These are phyloP conservation scores for Xerocomellus amylosporus DNA, from an alignment of 768 basidiomycete species.

Conservation along the genomic window DNA sequence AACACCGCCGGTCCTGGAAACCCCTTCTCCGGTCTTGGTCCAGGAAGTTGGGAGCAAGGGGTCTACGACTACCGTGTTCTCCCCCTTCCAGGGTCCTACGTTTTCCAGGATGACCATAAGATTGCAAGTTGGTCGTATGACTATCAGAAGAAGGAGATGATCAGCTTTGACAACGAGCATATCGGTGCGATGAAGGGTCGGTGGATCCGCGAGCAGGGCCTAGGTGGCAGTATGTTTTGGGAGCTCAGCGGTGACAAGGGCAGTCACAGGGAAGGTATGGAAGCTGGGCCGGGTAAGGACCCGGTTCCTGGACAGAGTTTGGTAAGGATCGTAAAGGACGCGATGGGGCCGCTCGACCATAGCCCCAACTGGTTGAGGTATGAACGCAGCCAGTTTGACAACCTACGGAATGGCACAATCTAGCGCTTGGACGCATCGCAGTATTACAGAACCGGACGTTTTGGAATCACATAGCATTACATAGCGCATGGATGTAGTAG, in stretches of 20 bases:
- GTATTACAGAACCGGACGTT: not conserved
- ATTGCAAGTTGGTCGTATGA: slow-evolving; percentile 87
- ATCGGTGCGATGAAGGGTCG: slow-evolving; percentile 72
- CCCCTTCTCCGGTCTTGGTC: slow-evolving; percentile 78
- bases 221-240: slow-evolving; percentile 96
- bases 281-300: slow-evolving; percentile 71
- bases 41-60: slow-evolving; percentile 87
- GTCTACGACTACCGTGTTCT: slow-evolving; percentile 93
- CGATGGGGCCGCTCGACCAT: slow-evolving; percentile 72
- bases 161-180: slow-evolving; percentile 75
- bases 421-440: slow-evolving; percentile 12
- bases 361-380: slow-evolving; percentile 83
- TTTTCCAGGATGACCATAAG: slow-evolving; percentile 61
- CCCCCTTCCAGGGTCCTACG: slow-evolving; percentile 68
- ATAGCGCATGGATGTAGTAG: not conserved
- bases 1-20: slow-evolving; percentile 79
- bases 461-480: not conserved
- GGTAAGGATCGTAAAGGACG: slow-evolving; percentile 69
- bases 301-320: slow-evolving; percentile 67
- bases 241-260: slow-evolving; percentile 89
- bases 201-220: slow-evolving; percentile 70
- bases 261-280: slow-evolving; percentile 63
- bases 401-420: slow-evolving; percentile 67
- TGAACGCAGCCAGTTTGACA: slow-evolving; percentile 72
- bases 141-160: slow-evolving; percentile 68